Base-by-base conservation (phyloP, 371 early-diverging fungal species). In the Syncephalastrum contaminatum region DNA sequence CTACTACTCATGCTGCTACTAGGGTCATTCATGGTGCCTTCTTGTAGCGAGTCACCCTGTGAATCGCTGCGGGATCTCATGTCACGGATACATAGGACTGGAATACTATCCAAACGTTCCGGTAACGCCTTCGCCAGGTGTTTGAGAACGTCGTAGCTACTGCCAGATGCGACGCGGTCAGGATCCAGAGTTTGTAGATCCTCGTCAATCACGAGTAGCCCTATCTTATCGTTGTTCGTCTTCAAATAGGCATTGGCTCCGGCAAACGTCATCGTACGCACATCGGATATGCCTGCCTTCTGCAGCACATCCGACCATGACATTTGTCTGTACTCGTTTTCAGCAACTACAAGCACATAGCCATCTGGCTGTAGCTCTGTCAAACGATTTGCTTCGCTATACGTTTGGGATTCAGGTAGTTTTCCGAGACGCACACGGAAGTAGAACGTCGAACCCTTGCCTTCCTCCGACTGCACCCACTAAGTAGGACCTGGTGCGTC, bases 381-480 rank as follows among this genome's bases (percentile, higher is more conserved):
- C 2, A 71, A 24, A 1, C 48, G 43, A 21, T 67, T 57, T n/a
- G 59, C 51, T 14, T 61, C 46, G 3, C 63, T 55, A 45, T 62
- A 71, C 0, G 67, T 71, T 12, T 53, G 62, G n/a, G 58, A 58
- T 4, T 54, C 59, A 3, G 46, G 20, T 40, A 64, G 60, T 20
- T 47, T 48, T 18, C 60, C 54, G 24, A 70, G 45, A 24, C 57
- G 58, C 14, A 75, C 61, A 7, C 69, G 69, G 13, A 77, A 77
- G 12, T 66, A 72, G 41, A 82, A 82, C 0, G 69, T 64, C 0
- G 82, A 76, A 36, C 82, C 82, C 43, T 54, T 48, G 19, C 64
- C 67, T 36, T 62, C 61, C 21, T 76, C 76, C 19, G 78, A 77
- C 47, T 77, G 76, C 1, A 82, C 80, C 76, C 80, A 75, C 60